These are phyloP conservation scores for Blastobotrys americana DNA, from an alignment of 805 yeast genomes.

Conservation along the genomic window DNA sequence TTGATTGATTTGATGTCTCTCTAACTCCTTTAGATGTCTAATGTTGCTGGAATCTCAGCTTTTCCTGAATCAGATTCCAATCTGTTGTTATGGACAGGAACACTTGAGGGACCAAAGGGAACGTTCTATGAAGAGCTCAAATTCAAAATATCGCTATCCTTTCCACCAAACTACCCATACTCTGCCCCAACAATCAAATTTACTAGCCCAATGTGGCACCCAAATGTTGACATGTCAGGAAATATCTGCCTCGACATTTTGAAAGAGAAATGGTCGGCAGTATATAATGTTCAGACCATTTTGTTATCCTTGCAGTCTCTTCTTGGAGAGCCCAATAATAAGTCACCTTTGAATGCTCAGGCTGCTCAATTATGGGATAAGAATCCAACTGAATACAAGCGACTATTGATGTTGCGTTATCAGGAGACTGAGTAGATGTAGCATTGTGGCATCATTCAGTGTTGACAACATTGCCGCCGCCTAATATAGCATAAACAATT, in stretches of 20 bases:
- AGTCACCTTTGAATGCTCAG: conserved; percentile 47
- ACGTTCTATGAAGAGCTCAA: conserved; percentile 50
- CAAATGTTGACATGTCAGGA: conserved; percentile 59
- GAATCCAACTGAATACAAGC: conserved; percentile 37
- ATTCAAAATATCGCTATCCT: conserved; percentile 44
- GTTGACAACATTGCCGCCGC: not conserved
- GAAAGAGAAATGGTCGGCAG: conserved; percentile 60
- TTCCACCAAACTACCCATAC: conserved; percentile 52
- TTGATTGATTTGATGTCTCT: too few relatives aligned
- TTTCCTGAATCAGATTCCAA: conserved; percentile 49
- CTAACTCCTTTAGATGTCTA: conserved; percentile 40
- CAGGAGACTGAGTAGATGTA: conserved; percentile 29
- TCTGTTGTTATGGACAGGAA: conserved; percentile 50
- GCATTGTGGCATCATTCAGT: not conserved
- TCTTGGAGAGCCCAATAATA: conserved; percentile 57
- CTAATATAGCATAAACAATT: too few relatives aligned
- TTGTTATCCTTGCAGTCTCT: conserved; percentile 51
- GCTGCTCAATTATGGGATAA: conserved; percentile 51
- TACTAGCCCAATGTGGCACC: conserved; percentile 57
- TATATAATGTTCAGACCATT: conserved; percentile 54
- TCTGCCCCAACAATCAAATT: conserved; percentile 51
- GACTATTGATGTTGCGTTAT: conserved; percentile 34
- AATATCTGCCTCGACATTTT: conserved; percentile 57
- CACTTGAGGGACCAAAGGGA: conserved; percentile 49
- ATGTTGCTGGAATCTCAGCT: conserved; percentile 46